These are phyloP conservation scores for barrel medic (Medicago truncatula) DNA, from an alignment of 306 rosid species.

Conservation along the genomic window MtrunA17r5.0-ANR NC_053044.1:55863501-55864000, in stretches of 20 bases:
- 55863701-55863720: neutral
- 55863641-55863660: constrained; percentile 2
- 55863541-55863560: too few species aligned
- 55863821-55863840: neutral
- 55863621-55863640: neutral
- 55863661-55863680: neutral
- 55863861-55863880: too few species aligned
- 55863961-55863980: neutral
- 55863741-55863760: neutral
- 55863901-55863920: neutral
- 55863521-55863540: neutral
- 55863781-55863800: neutral
- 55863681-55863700: constrained; percentile 21
- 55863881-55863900: too few species aligned
- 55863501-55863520: constrained; percentile 95
- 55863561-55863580: neutral
- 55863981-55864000: neutral
- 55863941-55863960: neutral
- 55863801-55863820: neutral
- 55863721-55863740: neutral
- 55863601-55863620: neutral
- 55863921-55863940: too few species aligned
- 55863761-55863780: neutral
- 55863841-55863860: too few species aligned
- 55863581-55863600: neutral